Evolutionary conservation across 208 protist genomes (phyloP).

Genomic region (Paratrypanosoma confusum): DNA sequence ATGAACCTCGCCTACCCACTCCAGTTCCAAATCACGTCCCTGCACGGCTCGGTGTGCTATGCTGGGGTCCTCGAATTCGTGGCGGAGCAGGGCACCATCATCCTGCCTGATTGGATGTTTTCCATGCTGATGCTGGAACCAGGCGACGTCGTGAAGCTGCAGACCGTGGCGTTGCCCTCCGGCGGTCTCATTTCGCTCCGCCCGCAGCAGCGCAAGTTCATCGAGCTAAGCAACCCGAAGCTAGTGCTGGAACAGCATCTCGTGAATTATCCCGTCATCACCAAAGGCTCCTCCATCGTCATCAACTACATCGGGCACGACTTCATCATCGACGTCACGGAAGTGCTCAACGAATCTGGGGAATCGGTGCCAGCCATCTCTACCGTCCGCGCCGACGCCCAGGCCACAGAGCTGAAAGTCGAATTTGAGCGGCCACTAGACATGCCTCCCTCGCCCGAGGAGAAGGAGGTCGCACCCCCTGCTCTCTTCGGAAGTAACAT

Average conservation of each 20-base stretch:
- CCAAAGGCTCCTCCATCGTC: constrained; percentile 80
- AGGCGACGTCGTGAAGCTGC: constrained; percentile 48
- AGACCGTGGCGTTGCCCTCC: constrained; percentile 59
- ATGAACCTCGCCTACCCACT: constrained; percentile 85
- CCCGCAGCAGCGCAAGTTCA: constrained; percentile 83
- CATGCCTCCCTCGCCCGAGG: constrained; percentile 66
- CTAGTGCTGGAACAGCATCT: constrained; percentile 87
- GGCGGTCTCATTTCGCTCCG: constrained; percentile 87
- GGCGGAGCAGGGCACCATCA: constrained; percentile 74
- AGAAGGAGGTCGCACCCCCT: constrained; percentile 1
- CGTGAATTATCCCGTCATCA: constrained; percentile 83
- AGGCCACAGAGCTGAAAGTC: constrained; percentile 86
- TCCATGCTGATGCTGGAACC: constrained; percentile 55
- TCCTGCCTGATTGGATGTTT: constrained; percentile 92
- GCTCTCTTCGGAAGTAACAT: constrained; percentile 28
- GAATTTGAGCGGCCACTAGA: constrained; percentile 90
- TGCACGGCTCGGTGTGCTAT: constrained; percentile 33
- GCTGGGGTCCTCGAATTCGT: constrained; percentile 90
- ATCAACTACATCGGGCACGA: constrained; percentile 80
- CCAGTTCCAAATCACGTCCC: constrained; percentile 78
- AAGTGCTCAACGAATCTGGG: constrained; percentile 49
- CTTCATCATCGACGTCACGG: constrained; percentile 82
- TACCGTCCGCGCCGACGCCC: constrained; percentile 78
- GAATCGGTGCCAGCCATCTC: constrained; percentile 63
- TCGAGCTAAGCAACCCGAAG: constrained; percentile 89